Percentiles rank a stretch among this genome's conserved stretches.
These are phyloP conservation scores for Erythrophleum fordii DNA, from an alignment of 306 rosid species.

Conservation along the genomic window DNA sequence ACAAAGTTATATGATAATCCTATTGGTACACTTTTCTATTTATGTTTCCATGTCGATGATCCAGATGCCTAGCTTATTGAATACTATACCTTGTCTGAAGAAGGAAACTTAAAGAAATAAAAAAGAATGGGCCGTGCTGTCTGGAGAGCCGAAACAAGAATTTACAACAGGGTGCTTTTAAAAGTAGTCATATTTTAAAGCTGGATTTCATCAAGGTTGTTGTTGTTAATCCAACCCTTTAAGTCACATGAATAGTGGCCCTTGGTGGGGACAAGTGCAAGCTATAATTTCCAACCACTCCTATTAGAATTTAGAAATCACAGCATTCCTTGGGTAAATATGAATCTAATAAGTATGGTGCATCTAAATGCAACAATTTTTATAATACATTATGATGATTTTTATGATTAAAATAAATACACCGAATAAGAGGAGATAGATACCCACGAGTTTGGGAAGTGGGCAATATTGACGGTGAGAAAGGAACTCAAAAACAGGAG, in stretches of 20 bases:
- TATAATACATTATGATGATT: conserved; percentile 35
- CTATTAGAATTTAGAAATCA: conserved; percentile 39
- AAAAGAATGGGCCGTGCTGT: conserved; percentile 80
- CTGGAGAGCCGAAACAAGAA: conserved; percentile 52
- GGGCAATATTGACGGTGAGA: conserved; percentile 2
- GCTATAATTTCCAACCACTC: conserved; percentile 55
- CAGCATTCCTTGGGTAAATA: conserved; percentile 38
- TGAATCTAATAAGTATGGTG: conserved; percentile 41
- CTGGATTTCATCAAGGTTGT: conserved; percentile 44
- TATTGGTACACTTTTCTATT: conserved; percentile 50
- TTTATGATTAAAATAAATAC: conserved; percentile 45
- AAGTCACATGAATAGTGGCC: conserved; percentile 61
- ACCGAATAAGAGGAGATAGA: conserved; percentile 30
- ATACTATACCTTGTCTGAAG: conserved; percentile 89
- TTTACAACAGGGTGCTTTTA: conserved; percentile 51
- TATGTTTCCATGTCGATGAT: conserved; percentile 57
- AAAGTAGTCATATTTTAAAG: conserved; percentile 56
- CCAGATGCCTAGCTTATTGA: conserved; percentile 83
- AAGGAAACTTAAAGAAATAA: conserved; percentile 70
- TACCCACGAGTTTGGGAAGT: conserved; percentile 30
- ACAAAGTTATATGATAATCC: conserved; percentile 66
- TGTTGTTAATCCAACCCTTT: conserved; percentile 51
- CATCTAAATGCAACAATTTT: conserved; percentile 30
- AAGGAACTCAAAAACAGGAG: conserved; percentile 3
- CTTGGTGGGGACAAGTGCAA: conserved; percentile 48